Base-by-base conservation (phyloP, 2,329 filamentous ascomycete species). In the Chaetoscypha palmicola region DNA sequence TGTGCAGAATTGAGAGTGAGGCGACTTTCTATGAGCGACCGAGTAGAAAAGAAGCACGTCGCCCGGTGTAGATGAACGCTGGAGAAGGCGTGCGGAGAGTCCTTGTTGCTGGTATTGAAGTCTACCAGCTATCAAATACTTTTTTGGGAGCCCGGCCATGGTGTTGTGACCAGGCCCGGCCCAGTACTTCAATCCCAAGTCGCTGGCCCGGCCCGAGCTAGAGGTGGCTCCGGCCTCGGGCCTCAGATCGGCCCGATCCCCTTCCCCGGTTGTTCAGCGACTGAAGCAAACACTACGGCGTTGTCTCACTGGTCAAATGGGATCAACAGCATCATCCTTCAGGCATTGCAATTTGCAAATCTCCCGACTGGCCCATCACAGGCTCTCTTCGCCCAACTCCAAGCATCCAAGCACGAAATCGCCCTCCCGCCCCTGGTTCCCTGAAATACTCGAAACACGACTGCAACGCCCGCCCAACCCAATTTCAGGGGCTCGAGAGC, bases 11-110 rank as follows among this genome's bases (percentile, higher is more conserved):
- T 45, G 42, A 11, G 22, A 12, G 10, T 14, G 35, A 35, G 30
- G 38, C 37, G 40, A 51, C 33, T 40, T 42, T 44, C 14, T 38
- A 32, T 34, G 35, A 47, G 10, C 43, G 50, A 35, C 49, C 50
- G 45, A 55, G 51, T 57, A 53, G 49, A 49, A 56, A 41, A 38
- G 31, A 20, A 31, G 53, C 55, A 57, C 53, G 53, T 58, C 50
- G 47, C 38, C 28, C 28, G 22, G 44, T 32, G 38, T 34, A 10
- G 38, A 16, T 16, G 14, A 34, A n/a, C n/a, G n/a, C n/a, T n/a
- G n/a, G n/a, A n/a, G n/a, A n/a, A n/a, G n/a, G n/a, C n/a, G n/a
- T n/a, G n/a, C n/a, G n/a, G n/a, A n/a, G n/a, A n/a, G n/a, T n/a
- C n/a, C n/a, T n/a, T n/a, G n/a, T n/a, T n/a, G n/a, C n/a, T n/a